phyloP scores from a whole-genome alignment of 352 stramenopile genomes.

The Globisporangium parvum region DNA sequence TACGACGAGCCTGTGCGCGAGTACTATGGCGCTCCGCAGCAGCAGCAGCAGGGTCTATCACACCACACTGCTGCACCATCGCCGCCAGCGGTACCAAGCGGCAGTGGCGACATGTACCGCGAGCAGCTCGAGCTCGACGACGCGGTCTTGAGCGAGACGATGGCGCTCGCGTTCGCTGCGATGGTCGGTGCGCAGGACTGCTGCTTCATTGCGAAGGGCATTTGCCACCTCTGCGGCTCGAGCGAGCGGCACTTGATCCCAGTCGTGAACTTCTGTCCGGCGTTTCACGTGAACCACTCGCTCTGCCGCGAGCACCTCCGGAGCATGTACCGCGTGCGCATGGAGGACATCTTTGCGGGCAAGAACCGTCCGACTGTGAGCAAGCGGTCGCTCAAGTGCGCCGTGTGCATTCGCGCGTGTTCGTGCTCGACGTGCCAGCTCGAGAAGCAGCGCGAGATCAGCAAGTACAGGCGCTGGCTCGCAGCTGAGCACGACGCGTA shows the following conservation, averaged over 20 bases:
- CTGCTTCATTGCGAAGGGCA: conserved; percentile 66
- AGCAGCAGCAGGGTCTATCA: background rate
- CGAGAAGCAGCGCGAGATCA: conserved; percentile 23
- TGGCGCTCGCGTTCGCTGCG: conserved; percentile 49
- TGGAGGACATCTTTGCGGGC: conserved; percentile 68
- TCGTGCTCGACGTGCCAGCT: conserved; percentile 50
- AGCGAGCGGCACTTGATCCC: conserved; percentile 42
- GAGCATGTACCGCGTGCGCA: conserved; percentile 60
- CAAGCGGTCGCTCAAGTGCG: conserved; percentile 54
- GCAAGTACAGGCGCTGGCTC: conserved; percentile 26
- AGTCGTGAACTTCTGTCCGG: conserved; percentile 74
- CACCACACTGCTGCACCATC: background rate
- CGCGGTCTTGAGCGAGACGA: conserved; percentile 28
- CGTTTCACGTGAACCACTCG: conserved; percentile 57
- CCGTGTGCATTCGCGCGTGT: conserved; percentile 53
- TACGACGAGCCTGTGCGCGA: conserved; percentile 1
- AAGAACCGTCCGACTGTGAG: conserved; percentile 62
- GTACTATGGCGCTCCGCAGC: background rate
- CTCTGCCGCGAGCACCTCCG: conserved; percentile 70
- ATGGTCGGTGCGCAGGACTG: conserved; percentile 52
- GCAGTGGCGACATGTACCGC: background rate
- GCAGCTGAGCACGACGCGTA: conserved; percentile 7
- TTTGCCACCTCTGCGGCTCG: conserved; percentile 61
- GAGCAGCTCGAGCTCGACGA: conserved; percentile 36
- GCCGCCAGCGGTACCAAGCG: too few relatives aligned